Evolutionary conservation across 192 early-diverging fungal genomes (phyloP).

Genomic region (Rhizoclosmatium sp.): DNA sequence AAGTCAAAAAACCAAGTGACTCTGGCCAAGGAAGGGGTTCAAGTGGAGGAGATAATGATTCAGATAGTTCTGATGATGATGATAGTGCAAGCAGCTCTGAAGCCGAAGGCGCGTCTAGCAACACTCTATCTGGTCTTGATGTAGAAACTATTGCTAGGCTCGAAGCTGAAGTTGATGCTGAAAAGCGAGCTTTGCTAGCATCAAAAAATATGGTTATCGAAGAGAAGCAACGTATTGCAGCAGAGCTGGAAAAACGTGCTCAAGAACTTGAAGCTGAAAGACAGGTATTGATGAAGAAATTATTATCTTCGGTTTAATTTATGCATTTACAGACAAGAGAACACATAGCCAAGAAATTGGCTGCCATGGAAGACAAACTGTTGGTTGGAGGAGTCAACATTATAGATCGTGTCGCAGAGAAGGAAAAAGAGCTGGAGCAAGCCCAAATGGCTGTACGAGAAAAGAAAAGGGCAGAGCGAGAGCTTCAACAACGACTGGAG

Average conservation of each 20-base stretch:
- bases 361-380: conserved; percentile 62
- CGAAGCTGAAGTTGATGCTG: conserved; percentile 65
- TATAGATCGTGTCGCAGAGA: conserved; percentile 58
- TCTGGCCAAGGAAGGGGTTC: not conserved
- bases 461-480: conserved; percentile 54
- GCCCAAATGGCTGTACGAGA: conserved; percentile 54
- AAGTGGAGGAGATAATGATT: conserved; percentile 24
- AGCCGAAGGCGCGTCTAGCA: conserved; percentile 26
- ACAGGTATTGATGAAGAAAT: conserved; percentile 25
- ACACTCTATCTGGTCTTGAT: conserved; percentile 54
- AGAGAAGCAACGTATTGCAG: conserved; percentile 61
- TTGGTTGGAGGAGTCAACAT: conserved; percentile 68
- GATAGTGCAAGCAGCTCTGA: conserved; percentile 26
- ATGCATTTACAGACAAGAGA: conserved; percentile 42
- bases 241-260: conserved; percentile 60
- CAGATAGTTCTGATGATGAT: conserved; percentile 42
- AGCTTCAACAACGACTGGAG: conserved; percentile 60
- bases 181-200: conserved; percentile 56
- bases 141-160: conserved; percentile 58
- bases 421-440: conserved; percentile 58
- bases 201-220: conserved; percentile 66
- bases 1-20: conserved; percentile 47
- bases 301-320: not conserved
- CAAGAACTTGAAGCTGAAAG: conserved; percentile 60
- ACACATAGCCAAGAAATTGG: conserved; percentile 52